phyloP scores from a whole-genome alignment of 1,284 basidiomycete species.

The Microbotryum violaceum region DNA sequence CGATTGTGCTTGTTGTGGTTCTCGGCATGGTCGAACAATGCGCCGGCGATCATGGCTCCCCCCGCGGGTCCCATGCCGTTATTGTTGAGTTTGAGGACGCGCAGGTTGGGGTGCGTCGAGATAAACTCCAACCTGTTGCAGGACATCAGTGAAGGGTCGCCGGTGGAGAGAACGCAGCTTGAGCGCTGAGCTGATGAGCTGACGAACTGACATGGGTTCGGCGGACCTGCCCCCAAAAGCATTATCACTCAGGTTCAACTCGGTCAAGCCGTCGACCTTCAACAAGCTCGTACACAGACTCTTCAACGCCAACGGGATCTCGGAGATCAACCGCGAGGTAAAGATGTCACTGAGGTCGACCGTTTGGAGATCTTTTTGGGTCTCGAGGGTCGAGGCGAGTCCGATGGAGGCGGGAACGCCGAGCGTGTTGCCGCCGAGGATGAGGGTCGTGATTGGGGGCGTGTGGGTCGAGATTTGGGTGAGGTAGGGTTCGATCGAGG shows the following conservation, averaged over 20 bases:
- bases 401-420: conserved; percentile 85
- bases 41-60: conserved; percentile 75
- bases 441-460: no score
- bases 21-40: conserved; percentile 68
- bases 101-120: conserved; percentile 65
- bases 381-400: conserved; percentile 69
- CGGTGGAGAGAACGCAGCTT: no score
- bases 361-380: conserved; percentile 66
- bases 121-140: conserved; percentile 44
- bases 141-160: background rate
- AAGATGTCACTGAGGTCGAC: conserved; percentile 98
- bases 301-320: conserved; percentile 84
- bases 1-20: conserved; percentile 60
- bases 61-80: conserved; percentile 94
- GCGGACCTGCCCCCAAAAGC: conserved; percentile 94
- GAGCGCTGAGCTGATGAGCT: no score
- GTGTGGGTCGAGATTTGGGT: conserved; percentile 40
- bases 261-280: conserved; percentile 67
- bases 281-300: conserved; percentile 82
- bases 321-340: conserved; percentile 88
- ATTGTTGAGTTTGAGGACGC: conserved; percentile 86
- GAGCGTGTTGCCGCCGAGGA: conserved; percentile 85
- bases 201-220: conserved; percentile 74
- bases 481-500: conserved; percentile 68
- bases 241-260: conserved; percentile 90